Percentiles rank a stretch among this genome's conserved stretches.
These are phyloP conservation scores for Skeletonema marinoi DNA, from an alignment of 108 stramenopile genomes.

Conservation along the genomic window DNA sequence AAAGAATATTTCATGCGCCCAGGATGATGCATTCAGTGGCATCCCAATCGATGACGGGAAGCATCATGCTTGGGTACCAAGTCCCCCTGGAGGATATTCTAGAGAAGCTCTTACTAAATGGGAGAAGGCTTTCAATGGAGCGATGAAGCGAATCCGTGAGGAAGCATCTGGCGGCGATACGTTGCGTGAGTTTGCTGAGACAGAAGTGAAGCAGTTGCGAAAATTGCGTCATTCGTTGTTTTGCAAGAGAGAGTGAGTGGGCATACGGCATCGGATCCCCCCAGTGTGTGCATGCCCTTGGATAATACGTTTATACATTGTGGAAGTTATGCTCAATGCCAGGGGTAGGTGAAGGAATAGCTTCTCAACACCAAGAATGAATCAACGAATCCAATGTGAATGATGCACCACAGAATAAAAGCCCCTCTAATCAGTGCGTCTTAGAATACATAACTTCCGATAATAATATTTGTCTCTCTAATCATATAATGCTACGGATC, in stretches of 20 bases:
- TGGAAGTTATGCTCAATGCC: too few relatives aligned
- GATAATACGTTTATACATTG: too few relatives aligned
- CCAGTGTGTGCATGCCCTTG: too few relatives aligned
- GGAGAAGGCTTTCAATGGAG: constrained; percentile 7
- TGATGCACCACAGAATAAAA: too few relatives aligned
- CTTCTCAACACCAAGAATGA: too few relatives aligned
- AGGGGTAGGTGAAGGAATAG: too few relatives aligned
- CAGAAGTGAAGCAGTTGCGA: constrained; percentile 18
- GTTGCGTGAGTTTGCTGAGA: constrained; percentile 13
- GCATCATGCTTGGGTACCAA: constrained; percentile 12
- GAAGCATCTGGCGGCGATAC: constrained; percentile 8
- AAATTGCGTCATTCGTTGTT: constrained; percentile 25
- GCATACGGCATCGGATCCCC: too few relatives aligned
- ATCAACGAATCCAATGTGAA: too few relatives aligned
- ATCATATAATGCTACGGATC: too few relatives aligned
- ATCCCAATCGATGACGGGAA: constrained; percentile 19
- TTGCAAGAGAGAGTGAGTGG: background rate
- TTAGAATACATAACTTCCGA: too few relatives aligned
- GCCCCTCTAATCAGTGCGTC: too few relatives aligned
- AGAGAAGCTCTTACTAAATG: constrained; percentile 11
- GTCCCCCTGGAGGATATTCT: constrained; percentile 10
- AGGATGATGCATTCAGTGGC: constrained; percentile 31
- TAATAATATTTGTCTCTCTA: too few relatives aligned
- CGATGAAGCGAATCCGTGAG: constrained; percentile 18
- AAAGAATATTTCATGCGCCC: background rate